Evolutionary conservation across 2,329 filamentous ascomycete species (phyloP).

Genomic region (Fusarium nanum): DNA sequence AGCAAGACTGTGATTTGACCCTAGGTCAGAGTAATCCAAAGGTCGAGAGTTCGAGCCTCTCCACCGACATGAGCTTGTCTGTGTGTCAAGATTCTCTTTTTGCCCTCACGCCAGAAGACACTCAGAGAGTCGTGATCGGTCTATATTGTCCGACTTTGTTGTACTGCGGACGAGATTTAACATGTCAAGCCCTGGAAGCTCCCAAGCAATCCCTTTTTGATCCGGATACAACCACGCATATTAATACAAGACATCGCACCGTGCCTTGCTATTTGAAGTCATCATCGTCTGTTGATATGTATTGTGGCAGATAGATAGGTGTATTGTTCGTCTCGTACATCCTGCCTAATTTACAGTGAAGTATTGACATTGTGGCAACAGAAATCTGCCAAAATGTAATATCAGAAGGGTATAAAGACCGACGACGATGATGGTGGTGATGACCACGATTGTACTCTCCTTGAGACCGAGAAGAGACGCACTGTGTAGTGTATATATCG

Average conservation of each 20-base stretch:
- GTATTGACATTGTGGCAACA: neutral
- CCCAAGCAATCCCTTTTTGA: neutral
- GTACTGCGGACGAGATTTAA: neutral
- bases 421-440: neutral
- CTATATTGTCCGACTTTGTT: neutral
- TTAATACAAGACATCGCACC: neutral
- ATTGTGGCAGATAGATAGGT: neutral
- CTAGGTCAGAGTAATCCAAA: constrained; percentile 40
- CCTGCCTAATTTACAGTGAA: neutral
- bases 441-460: neutral
- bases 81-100: constrained; percentile 1
- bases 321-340: neutral
- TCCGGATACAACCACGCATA: neutral
- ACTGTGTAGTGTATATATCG: neutral
- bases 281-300: neutral
- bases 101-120: neutral
- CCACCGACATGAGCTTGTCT: constrained; percentile 33
- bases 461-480: neutral
- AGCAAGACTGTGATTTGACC: constrained; percentile 27
- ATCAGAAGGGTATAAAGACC: neutral
- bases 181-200: neutral
- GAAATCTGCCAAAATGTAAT: neutral
- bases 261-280: neutral
- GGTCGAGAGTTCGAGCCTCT: constrained; percentile 44
- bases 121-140: neutral